Conservation (phyloP, 177 flowering plant genomes). For the Telopea speciosissima region DNA sequence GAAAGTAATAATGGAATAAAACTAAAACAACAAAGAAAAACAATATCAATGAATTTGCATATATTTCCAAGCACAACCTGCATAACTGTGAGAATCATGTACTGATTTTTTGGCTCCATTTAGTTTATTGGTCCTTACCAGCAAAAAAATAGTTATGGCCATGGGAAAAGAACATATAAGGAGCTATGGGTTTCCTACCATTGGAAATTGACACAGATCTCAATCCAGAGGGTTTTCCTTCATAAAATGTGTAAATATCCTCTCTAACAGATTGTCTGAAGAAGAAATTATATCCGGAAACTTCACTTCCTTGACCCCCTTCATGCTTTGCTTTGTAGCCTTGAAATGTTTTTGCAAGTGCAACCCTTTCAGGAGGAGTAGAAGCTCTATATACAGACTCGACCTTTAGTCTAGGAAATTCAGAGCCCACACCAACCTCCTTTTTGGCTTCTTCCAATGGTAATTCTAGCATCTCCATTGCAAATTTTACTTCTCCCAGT, state of each 20-base stretch:
- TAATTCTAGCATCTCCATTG: constrained; percentile 17
- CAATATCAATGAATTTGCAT: background rate
- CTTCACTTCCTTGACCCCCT: constrained; percentile 19
- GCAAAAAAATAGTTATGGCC: constrained; percentile 21
- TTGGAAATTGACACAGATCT: constrained; percentile 17
- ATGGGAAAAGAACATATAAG: constrained; percentile 17
- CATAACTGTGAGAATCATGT: constrained; percentile 15
- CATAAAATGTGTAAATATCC: constrained; percentile 50
- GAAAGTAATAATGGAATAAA: background rate
- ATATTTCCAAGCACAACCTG: constrained; percentile 35
- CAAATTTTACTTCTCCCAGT: constrained; percentile 14
- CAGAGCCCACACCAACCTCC: constrained; percentile 14
- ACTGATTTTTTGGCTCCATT: constrained; percentile 21
- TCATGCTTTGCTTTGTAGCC: constrained; percentile 14
- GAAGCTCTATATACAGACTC: constrained; percentile 14
- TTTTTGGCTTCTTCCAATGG: constrained; percentile 13
- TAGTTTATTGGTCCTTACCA: constrained; percentile 6
- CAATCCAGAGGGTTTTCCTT: constrained; percentile 22
- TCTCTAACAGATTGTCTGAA: constrained; percentile 29
- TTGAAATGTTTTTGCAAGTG: constrained; percentile 13
- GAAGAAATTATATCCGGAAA: constrained; percentile 10
- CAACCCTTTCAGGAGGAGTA: constrained; percentile 12
- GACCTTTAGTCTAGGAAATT: constrained; percentile 11
- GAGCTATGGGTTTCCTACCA: constrained; percentile 21
- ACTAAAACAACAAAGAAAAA: background rate